phyloP scores from a whole-genome alignment of 371 early-diverging fungal species.

The Batrachochytrium dendrobatidis region DNA sequence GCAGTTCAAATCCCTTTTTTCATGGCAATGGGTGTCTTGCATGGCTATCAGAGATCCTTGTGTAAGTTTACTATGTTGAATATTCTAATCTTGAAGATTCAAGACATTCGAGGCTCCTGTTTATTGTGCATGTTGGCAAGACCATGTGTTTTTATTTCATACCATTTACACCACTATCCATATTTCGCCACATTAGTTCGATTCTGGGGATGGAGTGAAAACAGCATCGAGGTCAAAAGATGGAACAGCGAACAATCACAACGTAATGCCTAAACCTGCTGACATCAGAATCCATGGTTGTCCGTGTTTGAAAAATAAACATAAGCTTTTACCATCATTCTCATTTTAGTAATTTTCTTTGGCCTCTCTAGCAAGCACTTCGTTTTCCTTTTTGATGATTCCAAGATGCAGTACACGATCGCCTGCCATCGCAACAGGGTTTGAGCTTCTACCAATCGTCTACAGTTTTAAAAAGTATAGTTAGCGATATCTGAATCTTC shows the following conservation, averaged over 20 bases:
- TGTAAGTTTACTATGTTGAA: conserved; percentile 16
- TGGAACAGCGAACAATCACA: conserved; percentile 28
- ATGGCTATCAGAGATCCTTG: conserved; percentile 26
- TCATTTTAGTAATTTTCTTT: conserved; percentile 49
- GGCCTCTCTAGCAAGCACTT: conserved; percentile 35
- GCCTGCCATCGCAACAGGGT: conserved; percentile 52
- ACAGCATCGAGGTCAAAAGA: conserved; percentile 59
- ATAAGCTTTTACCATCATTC: no score
- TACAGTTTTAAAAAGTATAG: conserved; percentile 12
- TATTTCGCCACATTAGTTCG: conserved; percentile 50
- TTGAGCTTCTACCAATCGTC: conserved; percentile 43
- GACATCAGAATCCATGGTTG: background rate
- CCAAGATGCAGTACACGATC: conserved; percentile 47
- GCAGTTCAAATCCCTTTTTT: conserved; percentile 42
- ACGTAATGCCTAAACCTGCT: conserved; percentile 4
- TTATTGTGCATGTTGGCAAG: conserved; percentile 8
- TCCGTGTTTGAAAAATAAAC: no score
- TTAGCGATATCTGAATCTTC: no score
- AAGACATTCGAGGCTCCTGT: background rate
- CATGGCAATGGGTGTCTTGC: conserved; percentile 29
- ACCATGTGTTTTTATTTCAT: conserved; percentile 3
- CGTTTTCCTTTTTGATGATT: conserved; percentile 40
- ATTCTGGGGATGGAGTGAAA: conserved; percentile 92
- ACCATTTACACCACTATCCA: background rate
- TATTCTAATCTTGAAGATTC: no score